phyloP scores from a whole-genome alignment of 768 basidiomycete species.

The Russula earlei region DNA sequence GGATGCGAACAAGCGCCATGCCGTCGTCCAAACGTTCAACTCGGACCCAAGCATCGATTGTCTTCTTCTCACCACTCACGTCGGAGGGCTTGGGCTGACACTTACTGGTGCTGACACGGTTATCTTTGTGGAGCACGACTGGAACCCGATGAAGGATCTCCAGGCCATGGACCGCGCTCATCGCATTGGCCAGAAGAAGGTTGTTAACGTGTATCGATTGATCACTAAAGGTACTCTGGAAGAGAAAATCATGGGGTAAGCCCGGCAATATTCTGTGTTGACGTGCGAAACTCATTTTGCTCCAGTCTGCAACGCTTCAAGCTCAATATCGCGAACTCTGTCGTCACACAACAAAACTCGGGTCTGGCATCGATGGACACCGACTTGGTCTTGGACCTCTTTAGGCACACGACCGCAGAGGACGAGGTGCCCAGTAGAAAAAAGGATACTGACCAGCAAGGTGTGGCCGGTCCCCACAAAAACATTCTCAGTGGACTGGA shows the following conservation, averaged over 20 bases:
- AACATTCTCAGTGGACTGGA: conserved; percentile 83
- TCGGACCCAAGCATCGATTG: conserved; percentile 96
- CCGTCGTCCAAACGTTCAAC: conserved; percentile 97
- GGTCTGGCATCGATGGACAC: conserved; percentile 95
- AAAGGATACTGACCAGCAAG: conserved; percentile 38
- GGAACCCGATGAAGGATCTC: conserved; percentile 99
- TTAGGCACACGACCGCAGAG: conserved; percentile 66
- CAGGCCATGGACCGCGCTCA: conserved; percentile 99
- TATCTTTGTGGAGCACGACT: conserved; percentile 98
- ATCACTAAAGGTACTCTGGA: conserved; percentile 96
- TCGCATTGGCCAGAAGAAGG: conserved; percentile 96
- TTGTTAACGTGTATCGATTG: conserved; percentile 95
- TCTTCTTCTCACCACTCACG: conserved; percentile 89
- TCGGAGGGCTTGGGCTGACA: conserved; percentile 92
- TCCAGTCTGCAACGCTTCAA: conserved; percentile 94
- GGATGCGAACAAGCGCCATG: conserved; percentile 89
- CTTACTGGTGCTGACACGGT: conserved; percentile 98
- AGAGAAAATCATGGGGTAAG: conserved; percentile 99
- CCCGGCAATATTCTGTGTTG: conserved; percentile 1
- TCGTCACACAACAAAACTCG: conserved; percentile 96
- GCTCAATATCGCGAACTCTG: conserved; percentile 92
- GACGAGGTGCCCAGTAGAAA: conserved; percentile 58
- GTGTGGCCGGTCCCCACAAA: conserved; percentile 61
- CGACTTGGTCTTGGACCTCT: conserved; percentile 90
- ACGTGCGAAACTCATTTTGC: conserved; percentile 9